Evolutionary conservation across 345 rosid species (phyloP).

Genomic region (Aquilaria yunnanensis): DNA sequence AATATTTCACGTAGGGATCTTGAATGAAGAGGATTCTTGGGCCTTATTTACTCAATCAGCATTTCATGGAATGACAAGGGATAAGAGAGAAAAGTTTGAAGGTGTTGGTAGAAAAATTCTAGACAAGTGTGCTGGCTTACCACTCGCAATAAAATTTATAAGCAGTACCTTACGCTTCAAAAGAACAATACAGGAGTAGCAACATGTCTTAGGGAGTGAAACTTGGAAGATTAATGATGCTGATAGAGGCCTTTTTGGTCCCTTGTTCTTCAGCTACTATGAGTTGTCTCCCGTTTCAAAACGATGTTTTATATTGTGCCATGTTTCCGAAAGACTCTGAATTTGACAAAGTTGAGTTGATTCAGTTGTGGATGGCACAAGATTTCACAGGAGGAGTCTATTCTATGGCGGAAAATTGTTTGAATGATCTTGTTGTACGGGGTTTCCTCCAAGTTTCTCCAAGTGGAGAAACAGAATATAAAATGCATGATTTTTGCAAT

Average conservation of each 20-base stretch:
- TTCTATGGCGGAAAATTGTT: too few species aligned
- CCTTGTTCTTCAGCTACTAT: background rate
- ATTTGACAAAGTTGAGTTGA: background rate
- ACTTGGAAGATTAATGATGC: too few species aligned
- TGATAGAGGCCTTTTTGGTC: too few species aligned
- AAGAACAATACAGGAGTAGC: slow-evolving; percentile 4
- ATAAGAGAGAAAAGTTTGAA: slow-evolving; percentile 1
- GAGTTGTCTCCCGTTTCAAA: background rate
- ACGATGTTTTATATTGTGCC: background rate
- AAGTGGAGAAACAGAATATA: too few species aligned
- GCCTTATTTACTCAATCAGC: slow-evolving; percentile 7
- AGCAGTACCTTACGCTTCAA: slow-evolving; percentile 4
- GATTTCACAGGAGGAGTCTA: too few species aligned
- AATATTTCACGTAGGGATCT: background rate
- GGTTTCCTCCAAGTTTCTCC: too few species aligned
- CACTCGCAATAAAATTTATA: slow-evolving; percentile 1
- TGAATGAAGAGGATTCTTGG: slow-evolving; percentile 14
- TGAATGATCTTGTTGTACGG: too few species aligned
- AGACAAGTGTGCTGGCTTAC: slow-evolving; percentile 4
- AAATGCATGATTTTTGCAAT: too few species aligned
- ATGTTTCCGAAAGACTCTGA: background rate
- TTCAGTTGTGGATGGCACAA: background rate
- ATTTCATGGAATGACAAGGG: slow-evolving; percentile 2
- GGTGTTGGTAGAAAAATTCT: background rate
- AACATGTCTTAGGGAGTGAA: background rate